These are phyloP conservation scores for Herpomyces periplanetae DNA, from an alignment of 2,329 filamentous ascomycete genomes.

Conservation along the genomic window DNA sequence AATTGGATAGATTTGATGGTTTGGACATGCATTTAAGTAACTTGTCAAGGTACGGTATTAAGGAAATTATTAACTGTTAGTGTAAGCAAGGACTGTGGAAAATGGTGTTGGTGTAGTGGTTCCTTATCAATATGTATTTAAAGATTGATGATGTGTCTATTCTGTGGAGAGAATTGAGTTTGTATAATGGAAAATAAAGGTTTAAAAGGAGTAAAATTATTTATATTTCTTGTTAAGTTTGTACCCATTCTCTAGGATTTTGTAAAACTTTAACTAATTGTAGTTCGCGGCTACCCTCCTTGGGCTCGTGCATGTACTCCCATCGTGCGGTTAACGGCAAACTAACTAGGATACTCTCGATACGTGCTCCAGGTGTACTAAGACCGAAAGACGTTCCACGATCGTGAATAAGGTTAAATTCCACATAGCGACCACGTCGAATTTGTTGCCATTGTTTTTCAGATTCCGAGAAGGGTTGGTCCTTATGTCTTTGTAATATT, in stretches of 20 bases:
- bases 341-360: constrained; percentile 95
- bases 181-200: too few relatives aligned
- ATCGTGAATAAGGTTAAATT: constrained; percentile 94
- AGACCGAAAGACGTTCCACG: constrained; percentile 73
- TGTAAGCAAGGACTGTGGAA: too few relatives aligned
- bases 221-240: too few relatives aligned
- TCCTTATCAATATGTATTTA: too few relatives aligned
- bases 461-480: constrained; percentile 48
- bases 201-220: too few relatives aligned
- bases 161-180: too few relatives aligned
- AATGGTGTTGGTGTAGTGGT: too few relatives aligned
- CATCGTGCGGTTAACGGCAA: constrained; percentile 65
- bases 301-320: constrained; percentile 75
- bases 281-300: constrained; percentile 33
- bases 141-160: too few relatives aligned
- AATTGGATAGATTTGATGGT: too few relatives aligned
- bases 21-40: too few relatives aligned
- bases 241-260: constrained; percentile 20
- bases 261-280: constrained; percentile 30
- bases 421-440: constrained; percentile 68
- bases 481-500: constrained; percentile 52
- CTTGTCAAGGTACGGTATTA: too few relatives aligned
- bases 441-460: constrained; percentile 95
- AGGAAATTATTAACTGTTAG: too few relatives aligned
- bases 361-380: constrained; percentile 54